Percentiles rank a stretch among this genome's conserved stretches.
These are phyloP conservation scores for Aspergillus floridensis DNA, from an alignment of 2,329 filamentous ascomycete genomes.

Conservation along the genomic window DNA sequence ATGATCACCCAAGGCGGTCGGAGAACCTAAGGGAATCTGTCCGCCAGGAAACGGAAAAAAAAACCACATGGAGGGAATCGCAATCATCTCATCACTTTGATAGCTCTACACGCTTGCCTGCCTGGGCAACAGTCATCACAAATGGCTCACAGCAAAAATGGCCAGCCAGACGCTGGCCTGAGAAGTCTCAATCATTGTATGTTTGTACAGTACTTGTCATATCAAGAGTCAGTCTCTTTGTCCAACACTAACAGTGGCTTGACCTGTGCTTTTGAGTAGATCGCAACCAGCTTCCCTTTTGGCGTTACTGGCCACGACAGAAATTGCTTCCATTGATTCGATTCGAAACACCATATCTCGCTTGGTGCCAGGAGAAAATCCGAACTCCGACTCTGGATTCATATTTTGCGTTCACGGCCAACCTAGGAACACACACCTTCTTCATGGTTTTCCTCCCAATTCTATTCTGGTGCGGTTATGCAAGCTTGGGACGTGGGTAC, in stretches of 20 bases:
- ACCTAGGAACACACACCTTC: constrained; percentile 95
- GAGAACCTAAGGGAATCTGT: not conserved
- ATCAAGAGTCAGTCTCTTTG: not conserved
- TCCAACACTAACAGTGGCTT: constrained; percentile 9
- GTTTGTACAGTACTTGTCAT: constrained; percentile 12
- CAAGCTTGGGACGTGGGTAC: constrained; percentile 81
- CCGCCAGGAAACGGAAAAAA: not conserved
- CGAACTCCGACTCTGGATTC: constrained; percentile 84
- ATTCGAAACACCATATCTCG: constrained; percentile 93
- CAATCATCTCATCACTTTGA: constrained; percentile 17
- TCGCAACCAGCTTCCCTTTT: constrained; percentile 75
- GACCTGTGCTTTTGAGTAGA: constrained; percentile 52
- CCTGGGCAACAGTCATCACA: constrained; percentile 10
- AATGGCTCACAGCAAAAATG: constrained; percentile 40
- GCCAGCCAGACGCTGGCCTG: constrained; percentile 63
- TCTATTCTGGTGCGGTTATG: constrained; percentile 93
- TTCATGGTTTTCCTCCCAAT: constrained; percentile 96
- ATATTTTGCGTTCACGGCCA: constrained; percentile 95
- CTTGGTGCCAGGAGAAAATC: constrained; percentile 74
- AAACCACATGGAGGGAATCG: constrained; percentile 24
- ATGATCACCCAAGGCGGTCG: not conserved
- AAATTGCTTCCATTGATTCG: constrained; percentile 79
- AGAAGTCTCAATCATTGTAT: constrained; percentile 74
- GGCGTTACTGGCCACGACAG: constrained; percentile 85
- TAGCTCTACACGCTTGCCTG: constrained; percentile 15